Conservation (phyloP, 2,329 filamentous ascomycete genomes). For the Stagonosporopsis rhizophila region DNA sequence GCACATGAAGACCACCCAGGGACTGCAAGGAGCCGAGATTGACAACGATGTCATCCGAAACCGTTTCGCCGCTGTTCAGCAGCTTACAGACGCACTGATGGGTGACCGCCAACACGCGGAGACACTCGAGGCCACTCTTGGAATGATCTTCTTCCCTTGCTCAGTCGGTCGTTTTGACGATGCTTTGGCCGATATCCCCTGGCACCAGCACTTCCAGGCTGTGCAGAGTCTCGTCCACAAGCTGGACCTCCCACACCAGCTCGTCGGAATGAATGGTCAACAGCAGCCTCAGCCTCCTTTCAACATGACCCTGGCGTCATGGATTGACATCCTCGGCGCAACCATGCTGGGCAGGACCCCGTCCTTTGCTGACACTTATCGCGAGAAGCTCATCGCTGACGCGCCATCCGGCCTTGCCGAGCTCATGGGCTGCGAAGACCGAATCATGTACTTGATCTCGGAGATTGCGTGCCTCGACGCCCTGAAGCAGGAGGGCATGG, state of each 20-base stretch:
- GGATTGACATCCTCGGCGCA: conserved; percentile 96
- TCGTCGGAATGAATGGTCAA: conserved; percentile 65
- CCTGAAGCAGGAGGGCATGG: conserved; percentile 77
- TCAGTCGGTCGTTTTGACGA: conserved; percentile 88
- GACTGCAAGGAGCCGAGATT: conserved; percentile 72
- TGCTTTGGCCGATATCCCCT: conserved; percentile 86
- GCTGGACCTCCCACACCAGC: conserved; percentile 76
- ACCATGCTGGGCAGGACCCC: conserved; percentile 90
- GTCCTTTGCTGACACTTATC: conserved; percentile 91
- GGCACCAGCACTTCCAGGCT: conserved; percentile 96
- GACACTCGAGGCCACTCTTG: conserved; percentile 89
- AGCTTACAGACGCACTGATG: conserved; percentile 82
- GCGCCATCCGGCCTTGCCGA: conserved; percentile 79
- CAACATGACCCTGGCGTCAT: conserved; percentile 92
- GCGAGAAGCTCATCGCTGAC: conserved; percentile 80
- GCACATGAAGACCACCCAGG: conserved; percentile 82
- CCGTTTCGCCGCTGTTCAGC: conserved; percentile 84
- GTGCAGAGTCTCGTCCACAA: conserved; percentile 84
- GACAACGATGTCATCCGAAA: conserved; percentile 93
- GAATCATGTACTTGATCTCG: conserved; percentile 96
- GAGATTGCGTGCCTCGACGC: conserved; percentile 96
- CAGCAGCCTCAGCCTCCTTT: conserved; percentile 75
- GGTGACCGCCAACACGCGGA: conserved; percentile 82
- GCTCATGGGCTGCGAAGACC: conserved; percentile 97
- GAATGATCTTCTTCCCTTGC: conserved; percentile 96